Conservation (phyloP, 257 asterid genomes). For the Jasminum sambac region DNA sequence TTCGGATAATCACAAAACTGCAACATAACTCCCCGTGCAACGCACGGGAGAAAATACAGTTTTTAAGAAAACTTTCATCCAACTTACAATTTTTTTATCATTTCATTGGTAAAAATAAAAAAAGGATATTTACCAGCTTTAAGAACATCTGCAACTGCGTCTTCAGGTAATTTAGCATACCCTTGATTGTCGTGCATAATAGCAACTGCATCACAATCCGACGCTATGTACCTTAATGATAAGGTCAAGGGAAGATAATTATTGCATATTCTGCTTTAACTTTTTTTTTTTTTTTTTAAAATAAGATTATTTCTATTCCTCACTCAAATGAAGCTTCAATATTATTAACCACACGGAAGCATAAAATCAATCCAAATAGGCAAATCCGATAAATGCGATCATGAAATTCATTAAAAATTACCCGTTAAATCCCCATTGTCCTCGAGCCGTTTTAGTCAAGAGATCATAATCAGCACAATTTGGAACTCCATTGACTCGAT, state of each 20-base stretch:
- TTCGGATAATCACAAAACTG: too few relatives aligned
- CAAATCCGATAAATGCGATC: neutral
- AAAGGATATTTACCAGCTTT: conserved; percentile 52
- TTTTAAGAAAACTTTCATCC: too few relatives aligned
- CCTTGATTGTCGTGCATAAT: conserved; percentile 52
- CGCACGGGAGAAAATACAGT: too few relatives aligned
- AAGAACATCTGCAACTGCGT: conserved; percentile 68
- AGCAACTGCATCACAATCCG: conserved; percentile 74
- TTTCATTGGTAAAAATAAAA: neutral
- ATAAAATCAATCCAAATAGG: neutral
- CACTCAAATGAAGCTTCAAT: too few relatives aligned
- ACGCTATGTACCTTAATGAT: conserved; percentile 51
- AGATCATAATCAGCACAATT: conserved; percentile 58
- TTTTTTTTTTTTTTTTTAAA: too few relatives aligned
- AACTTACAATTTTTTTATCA: neutral
- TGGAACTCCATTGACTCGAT: conserved; percentile 70
- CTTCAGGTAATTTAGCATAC: conserved; percentile 67
- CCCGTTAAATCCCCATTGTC: conserved; percentile 76
- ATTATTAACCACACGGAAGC: too few relatives aligned
- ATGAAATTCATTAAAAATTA: conserved; percentile 13
- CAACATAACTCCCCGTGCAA: too few relatives aligned
- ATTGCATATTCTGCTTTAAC: neutral
- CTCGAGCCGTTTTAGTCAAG: conserved; percentile 52
- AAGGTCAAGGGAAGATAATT: neutral
- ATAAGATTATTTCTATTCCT: too few relatives aligned